phyloP scores from a whole-genome alignment of 2,329 filamentous ascomycete species.

The Colletotrichum lentis region DNA sequence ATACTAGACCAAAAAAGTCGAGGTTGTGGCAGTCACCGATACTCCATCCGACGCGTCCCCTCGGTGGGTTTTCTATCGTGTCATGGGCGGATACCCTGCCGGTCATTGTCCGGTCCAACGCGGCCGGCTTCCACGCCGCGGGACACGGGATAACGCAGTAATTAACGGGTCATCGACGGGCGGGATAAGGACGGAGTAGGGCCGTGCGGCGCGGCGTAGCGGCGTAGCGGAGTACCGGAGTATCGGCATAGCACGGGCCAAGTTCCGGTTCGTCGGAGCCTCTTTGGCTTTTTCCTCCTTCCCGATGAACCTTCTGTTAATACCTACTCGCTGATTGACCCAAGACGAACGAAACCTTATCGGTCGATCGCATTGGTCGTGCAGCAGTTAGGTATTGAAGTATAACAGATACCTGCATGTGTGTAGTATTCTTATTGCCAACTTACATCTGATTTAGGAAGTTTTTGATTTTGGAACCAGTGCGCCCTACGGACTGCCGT shows the following conservation, averaged over 20 bases:
- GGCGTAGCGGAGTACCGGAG: conserved; percentile 25
- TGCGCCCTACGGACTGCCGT: too few relatives aligned
- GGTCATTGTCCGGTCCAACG: conserved; percentile 13
- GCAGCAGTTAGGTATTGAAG: too few relatives aligned
- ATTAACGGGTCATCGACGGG: conserved; percentile 1
- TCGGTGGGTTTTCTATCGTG: conserved; percentile 13
- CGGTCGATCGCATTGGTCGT: conserved; percentile 25
- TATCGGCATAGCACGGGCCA: conserved; percentile 30
- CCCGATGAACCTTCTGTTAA: conserved; percentile 47
- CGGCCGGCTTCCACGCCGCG: conserved; percentile 13
- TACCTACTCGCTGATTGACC: conserved; percentile 28
- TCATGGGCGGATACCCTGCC: not conserved
- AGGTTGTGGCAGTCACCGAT: not conserved
- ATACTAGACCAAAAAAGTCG: not conserved
- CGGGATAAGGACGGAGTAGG: conserved; percentile 13
- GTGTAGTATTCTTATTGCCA: too few relatives aligned
- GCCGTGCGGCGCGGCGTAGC: conserved; percentile 12
- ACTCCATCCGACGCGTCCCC: not conserved
- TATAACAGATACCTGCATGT: too few relatives aligned
- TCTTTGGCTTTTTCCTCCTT: conserved; percentile 50
- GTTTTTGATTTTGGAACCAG: too few relatives aligned
- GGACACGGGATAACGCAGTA: conserved; percentile 26
- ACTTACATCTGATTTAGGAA: too few relatives aligned
- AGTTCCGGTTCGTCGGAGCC: conserved; percentile 15
- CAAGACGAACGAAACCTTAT: conserved; percentile 26